Percentiles rank a stretch among this genome's conserved stretches.
Conservation (phyloP, 2,329 filamentous ascomycete genomes). For the Fusarium algeriense region DNA sequence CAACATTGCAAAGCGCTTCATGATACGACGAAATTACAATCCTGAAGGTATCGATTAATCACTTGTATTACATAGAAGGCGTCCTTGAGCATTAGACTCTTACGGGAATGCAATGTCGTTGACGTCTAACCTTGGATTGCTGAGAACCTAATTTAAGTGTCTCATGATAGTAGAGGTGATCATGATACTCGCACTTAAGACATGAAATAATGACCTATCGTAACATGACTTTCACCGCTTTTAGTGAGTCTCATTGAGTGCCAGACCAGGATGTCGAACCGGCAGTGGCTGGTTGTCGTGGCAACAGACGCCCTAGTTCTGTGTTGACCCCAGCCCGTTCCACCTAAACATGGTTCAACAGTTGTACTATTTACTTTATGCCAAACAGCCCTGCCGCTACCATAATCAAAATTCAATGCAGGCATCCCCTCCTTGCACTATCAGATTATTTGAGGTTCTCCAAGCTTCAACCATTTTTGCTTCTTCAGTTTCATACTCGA, state of each 20-base stretch:
- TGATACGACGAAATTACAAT: conserved; percentile 24
- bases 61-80: conserved; percentile 10
- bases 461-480: conserved; percentile 18
- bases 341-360: conserved; percentile 28
- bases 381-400: conserved; percentile 37
- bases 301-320: conserved; percentile 31
- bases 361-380: conserved; percentile 41
- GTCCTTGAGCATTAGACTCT: background rate
- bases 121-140: conserved; percentile 1
- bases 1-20: background rate
- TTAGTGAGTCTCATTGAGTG: background rate
- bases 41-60: background rate
- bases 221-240: conserved; percentile 8
- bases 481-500: background rate
- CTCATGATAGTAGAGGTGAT: conserved; percentile 6
- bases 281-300: conserved; percentile 37
- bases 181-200: conserved; percentile 4
- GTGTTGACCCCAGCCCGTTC: conserved; percentile 35
- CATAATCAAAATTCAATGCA: conserved; percentile 24
- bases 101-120: conserved; percentile 5
- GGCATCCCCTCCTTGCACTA: conserved; percentile 43
- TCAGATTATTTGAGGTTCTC: conserved; percentile 20
- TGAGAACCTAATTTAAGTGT: conserved; percentile 5
- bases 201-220: conserved; percentile 1
- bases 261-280: background rate